phyloP scores from a whole-genome alignment of 164 flowering plant genomes.

The Chloranthus sessilifolius region DNA sequence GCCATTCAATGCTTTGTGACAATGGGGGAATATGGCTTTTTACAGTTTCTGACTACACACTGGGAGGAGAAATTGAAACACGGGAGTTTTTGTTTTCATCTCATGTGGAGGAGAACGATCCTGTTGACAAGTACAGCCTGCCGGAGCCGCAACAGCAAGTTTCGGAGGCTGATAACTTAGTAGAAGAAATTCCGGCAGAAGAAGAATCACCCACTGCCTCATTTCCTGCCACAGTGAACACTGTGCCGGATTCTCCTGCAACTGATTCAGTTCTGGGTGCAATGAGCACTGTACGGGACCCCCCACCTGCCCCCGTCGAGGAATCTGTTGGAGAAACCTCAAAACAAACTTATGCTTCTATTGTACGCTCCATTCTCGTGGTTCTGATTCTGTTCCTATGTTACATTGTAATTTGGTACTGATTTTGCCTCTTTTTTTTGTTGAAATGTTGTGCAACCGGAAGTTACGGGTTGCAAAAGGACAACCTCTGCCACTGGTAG shows the following conservation, averaged over 20 bases:
- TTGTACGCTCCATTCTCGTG: constrained; percentile 55
- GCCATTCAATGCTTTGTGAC: not conserved
- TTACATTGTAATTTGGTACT: not conserved
- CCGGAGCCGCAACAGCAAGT: constrained; percentile 45
- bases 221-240: constrained; percentile 30
- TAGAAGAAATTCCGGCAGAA: constrained; percentile 41
- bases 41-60: constrained; percentile 35
- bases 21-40: no score
- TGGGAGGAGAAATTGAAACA: constrained; percentile 42
- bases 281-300: constrained; percentile 31
- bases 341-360: constrained; percentile 84
- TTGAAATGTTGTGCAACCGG: constrained; percentile 3
- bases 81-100: constrained; percentile 33
- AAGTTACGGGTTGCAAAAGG: constrained; percentile 66
- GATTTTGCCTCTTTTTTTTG: not conserved
- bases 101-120: constrained; percentile 48
- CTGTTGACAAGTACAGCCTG: constrained; percentile 32
- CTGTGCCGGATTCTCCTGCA: constrained; percentile 29
- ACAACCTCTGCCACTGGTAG: constrained; percentile 33
- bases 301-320: constrained; percentile 34
- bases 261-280: constrained; percentile 30
- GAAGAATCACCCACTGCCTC: no score
- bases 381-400: not conserved
- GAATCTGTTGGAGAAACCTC: constrained; percentile 65
- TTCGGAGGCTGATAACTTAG: constrained; percentile 34